A percentile compares a stretch with the other conserved stretches of the same genome.
These are phyloP conservation scores for Trichosanthes truncata DNA, from an alignment of 306 rosid genomes.

Conservation along the genomic window DNA sequence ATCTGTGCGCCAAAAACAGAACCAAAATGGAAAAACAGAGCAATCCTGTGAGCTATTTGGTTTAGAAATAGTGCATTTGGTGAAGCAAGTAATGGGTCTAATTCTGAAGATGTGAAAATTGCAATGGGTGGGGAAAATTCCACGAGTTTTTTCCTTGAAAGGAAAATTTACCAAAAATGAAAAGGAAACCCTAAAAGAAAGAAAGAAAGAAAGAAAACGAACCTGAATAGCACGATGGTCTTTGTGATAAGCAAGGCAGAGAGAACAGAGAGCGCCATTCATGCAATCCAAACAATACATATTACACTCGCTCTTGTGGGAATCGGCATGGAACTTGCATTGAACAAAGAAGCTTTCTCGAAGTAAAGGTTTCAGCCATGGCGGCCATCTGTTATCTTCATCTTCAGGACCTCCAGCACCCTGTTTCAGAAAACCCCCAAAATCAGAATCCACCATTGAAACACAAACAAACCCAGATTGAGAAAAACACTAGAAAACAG, in stretches of 20 bases:
- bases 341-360: conserved; percentile 82
- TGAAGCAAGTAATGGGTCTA: neutral
- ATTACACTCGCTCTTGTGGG: conserved; percentile 94
- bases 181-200: neutral
- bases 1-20: conserved; percentile 48
- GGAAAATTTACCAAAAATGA: conserved; percentile 12
- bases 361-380: conserved; percentile 92
- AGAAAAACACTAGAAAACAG: neutral
- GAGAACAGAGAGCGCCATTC: conserved; percentile 89
- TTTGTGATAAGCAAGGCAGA: conserved; percentile 67
- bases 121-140: neutral
- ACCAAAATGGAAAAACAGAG: neutral
- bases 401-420: conserved; percentile 95
- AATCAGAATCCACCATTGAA: neutral
- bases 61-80: neutral
- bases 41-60: neutral
- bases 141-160: neutral
- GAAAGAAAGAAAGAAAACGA: neutral
- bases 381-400: conserved; percentile 89
- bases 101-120: no score
- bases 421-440: conserved; percentile 26
- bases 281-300: conserved; percentile 97
- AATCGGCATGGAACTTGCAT: conserved; percentile 80
- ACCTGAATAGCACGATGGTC: conserved; percentile 97
- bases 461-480: conserved; percentile 9